These are phyloP conservation scores for Aspergillus panamensis DNA, from an alignment of 495 filamentous ascomycete species.

Conservation along the genomic window DNA sequence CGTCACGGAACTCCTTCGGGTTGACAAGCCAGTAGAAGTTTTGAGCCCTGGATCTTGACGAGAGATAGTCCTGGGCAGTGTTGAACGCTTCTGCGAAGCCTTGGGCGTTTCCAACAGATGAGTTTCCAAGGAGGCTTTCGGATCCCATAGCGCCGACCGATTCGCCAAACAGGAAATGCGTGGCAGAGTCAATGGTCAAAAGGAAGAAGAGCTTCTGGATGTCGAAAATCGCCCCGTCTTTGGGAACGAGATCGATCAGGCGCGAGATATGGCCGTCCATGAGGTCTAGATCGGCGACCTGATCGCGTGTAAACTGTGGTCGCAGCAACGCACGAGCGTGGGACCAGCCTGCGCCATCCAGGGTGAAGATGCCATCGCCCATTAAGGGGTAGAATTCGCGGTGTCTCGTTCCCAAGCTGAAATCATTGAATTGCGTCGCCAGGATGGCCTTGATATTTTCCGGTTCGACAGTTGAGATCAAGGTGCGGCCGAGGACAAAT, in stretches of 20 bases:
- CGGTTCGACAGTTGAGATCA: slow-evolving; percentile 63
- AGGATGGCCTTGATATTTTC: slow-evolving; percentile 86
- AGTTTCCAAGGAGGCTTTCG: slow-evolving; percentile 29
- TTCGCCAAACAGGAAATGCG: slow-evolving; percentile 64
- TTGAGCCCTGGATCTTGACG: slow-evolving; percentile 26
- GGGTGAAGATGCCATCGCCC: slow-evolving; percentile 64
- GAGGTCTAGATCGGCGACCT: slow-evolving; percentile 46
- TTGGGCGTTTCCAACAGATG: slow-evolving; percentile 33
- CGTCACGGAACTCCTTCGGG: slow-evolving; percentile 36
- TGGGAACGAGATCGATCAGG: slow-evolving; percentile 47
- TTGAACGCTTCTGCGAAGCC: slow-evolving; percentile 49
- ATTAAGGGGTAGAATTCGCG: slow-evolving; percentile 48
- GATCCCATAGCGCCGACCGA: slow-evolving; percentile 43
- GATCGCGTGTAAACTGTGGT: slow-evolving; percentile 51
- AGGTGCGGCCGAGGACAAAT: slow-evolving; percentile 21
- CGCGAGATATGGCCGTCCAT: slow-evolving; percentile 57
- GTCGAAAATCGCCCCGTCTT: slow-evolving; percentile 52
- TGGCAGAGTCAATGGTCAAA: slow-evolving; percentile 63
- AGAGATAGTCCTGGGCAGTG: slow-evolving; percentile 38
- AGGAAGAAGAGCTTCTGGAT: slow-evolving; percentile 58
- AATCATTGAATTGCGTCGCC: slow-evolving; percentile 75
- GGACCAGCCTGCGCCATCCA: slow-evolving; percentile 65
- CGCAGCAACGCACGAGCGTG: slow-evolving; percentile 52
- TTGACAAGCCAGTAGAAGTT: slow-evolving; percentile 42
- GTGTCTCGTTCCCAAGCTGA: slow-evolving; percentile 46